A percentile compares a stretch with the other conserved stretches of the same genome.
phyloP scores from a whole-genome alignment of 2,329 filamentous ascomycete genomes.

The Monilinia polystroma region DNA sequence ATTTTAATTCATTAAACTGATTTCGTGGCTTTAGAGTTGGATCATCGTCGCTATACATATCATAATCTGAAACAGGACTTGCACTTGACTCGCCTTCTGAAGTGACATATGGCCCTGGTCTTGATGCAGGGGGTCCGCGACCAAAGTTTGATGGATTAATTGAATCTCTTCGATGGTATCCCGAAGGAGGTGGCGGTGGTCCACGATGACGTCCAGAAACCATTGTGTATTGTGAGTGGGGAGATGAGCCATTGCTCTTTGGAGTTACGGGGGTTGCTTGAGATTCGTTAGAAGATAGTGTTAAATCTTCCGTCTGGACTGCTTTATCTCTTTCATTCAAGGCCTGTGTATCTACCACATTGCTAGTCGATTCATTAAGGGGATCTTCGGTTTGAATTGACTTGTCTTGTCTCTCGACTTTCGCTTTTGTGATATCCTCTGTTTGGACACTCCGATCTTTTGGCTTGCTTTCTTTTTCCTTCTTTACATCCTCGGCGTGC shows the following conservation, averaged over 20 bases:
- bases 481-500: conserved; percentile 45
- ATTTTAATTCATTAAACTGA: conserved; percentile 29
- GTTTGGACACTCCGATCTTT: conserved; percentile 36
- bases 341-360: background rate
- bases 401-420: conserved; percentile 30
- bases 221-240: conserved; percentile 7
- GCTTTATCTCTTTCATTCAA: conserved; percentile 33
- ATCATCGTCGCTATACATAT: conserved; percentile 59
- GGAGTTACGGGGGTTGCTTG: conserved; percentile 34
- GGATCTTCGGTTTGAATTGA: conserved; percentile 34
- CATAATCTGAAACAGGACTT: conserved; percentile 58
- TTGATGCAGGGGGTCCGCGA: conserved; percentile 25
- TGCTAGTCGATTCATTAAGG: conserved; percentile 2
- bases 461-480: conserved; percentile 41
- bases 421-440: conserved; percentile 27
- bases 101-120: conserved; percentile 38
- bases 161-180: conserved; percentile 9
- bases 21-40: conserved; percentile 51
- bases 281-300: conserved; percentile 25
- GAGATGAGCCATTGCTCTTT: conserved; percentile 26
- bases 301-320: conserved; percentile 32
- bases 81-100: conserved; percentile 58
- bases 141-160: background rate
- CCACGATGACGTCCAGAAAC: background rate
- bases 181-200: conserved; percentile 29